A percentile compares a stretch with the other conserved stretches of the same genome.
Conservation (phyloP, 805 yeast genomes). For the Wickerhamiella slavikovae region DNA sequence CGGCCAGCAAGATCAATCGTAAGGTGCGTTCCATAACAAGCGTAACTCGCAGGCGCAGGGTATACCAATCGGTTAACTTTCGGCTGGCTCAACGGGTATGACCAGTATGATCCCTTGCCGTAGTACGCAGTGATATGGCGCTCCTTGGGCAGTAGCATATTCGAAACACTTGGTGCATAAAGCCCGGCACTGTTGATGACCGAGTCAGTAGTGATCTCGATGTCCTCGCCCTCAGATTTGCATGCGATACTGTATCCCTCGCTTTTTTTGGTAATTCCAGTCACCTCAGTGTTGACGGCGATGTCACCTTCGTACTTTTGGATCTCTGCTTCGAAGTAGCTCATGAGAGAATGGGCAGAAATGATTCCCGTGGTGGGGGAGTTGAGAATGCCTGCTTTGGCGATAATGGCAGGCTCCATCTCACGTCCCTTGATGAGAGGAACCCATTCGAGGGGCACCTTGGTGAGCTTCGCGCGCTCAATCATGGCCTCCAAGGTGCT, state of each 20-base stretch:
- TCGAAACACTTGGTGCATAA: constrained; percentile 50
- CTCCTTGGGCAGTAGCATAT: constrained; percentile 42
- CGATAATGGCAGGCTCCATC: constrained; percentile 48
- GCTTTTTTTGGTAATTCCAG: constrained; percentile 15
- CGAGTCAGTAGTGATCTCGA: constrained; percentile 23
- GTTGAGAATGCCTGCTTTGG: constrained; percentile 36
- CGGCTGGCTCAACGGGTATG: constrained; percentile 29
- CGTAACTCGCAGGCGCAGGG: constrained; percentile 55
- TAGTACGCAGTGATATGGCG: constrained; percentile 38
- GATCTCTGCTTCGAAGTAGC: constrained; percentile 31
- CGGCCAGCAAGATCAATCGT: constrained; percentile 69
- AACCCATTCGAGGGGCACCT: constrained; percentile 40
- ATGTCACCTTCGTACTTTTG: constrained; percentile 43
- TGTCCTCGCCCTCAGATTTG: constrained; percentile 10
- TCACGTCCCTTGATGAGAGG: constrained; percentile 23
- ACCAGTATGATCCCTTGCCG: constrained; percentile 74
- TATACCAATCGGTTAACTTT: constrained; percentile 39
- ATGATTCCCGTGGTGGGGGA: constrained; percentile 77
- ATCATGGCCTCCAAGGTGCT: constrained; percentile 36
- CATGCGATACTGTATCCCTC: constrained; percentile 8
- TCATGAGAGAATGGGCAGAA: constrained; percentile 59
- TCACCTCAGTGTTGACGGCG: constrained; percentile 41
- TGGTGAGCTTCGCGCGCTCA: constrained; percentile 27
- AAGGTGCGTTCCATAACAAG: constrained; percentile 76
- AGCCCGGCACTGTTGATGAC: constrained; percentile 68